These are phyloP conservation scores for Trichopus zeylanicus DNA, from an alignment of 116 monocot species.

Conservation along the genomic window DNA sequence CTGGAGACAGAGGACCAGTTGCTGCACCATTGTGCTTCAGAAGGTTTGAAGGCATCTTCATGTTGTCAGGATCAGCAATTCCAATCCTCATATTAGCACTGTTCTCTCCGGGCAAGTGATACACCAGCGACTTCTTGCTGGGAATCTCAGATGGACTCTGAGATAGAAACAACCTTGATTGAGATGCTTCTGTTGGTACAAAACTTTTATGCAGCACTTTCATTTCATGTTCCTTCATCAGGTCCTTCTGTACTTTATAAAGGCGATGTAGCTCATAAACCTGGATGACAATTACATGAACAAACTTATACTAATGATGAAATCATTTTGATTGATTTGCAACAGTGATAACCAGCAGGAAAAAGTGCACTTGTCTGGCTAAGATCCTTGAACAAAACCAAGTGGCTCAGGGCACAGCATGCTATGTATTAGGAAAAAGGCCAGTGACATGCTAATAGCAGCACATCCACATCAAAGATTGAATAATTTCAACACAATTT, in stretches of 20 bases:
- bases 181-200: neutral
- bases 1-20: neutral
- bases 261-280: slow-evolving; percentile 81
- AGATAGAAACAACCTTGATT: neutral
- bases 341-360: neutral
- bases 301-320: neutral
- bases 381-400: too few relatives aligned
- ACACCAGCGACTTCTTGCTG: neutral
- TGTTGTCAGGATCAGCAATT: neutral
- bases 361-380: too few relatives aligned
- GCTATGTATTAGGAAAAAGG: too few relatives aligned
- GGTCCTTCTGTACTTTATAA: slow-evolving; percentile 54
- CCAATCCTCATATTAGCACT: neutral
- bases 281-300: slow-evolving; percentile 16
- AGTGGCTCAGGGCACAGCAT: too few relatives aligned
- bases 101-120: neutral
- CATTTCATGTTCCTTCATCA: slow-evolving; percentile 54
- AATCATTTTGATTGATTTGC: neutral
- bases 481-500: too few relatives aligned
- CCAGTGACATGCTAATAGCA: too few relatives aligned
- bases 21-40: neutral
- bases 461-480: too few relatives aligned
- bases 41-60: neutral
- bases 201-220: slow-evolving; percentile 7
- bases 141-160: neutral